These are phyloP conservation scores for Plectranthus barbatus DNA, from an alignment of 257 asterid species.

Conservation along the genomic window DNA sequence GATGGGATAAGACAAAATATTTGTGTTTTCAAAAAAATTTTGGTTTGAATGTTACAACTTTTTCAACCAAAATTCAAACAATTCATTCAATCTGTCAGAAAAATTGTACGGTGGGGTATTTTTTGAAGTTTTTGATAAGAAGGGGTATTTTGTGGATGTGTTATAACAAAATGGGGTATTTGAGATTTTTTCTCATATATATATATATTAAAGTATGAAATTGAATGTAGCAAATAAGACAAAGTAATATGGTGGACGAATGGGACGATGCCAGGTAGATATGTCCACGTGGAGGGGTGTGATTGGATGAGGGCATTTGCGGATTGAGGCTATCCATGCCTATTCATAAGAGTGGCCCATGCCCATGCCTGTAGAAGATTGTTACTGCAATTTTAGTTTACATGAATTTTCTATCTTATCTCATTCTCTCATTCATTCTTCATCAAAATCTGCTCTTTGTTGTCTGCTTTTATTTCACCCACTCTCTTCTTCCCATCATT, in stretches of 20 bases:
- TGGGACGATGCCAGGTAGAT: slow-evolving; percentile 34
- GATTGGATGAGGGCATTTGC: slow-evolving; percentile 35
- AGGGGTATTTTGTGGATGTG: too few relatives aligned
- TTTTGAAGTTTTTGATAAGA: too few relatives aligned
- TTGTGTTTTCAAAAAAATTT: too few relatives aligned
- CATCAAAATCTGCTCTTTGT: slow-evolving; percentile 28
- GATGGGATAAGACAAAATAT: too few relatives aligned
- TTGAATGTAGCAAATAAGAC: slow-evolving; percentile 39
- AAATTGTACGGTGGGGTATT: too few relatives aligned
- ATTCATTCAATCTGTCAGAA: too few relatives aligned
- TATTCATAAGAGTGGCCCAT: slow-evolving; percentile 27
- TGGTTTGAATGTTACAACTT: too few relatives aligned
- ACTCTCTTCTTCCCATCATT: neutral
- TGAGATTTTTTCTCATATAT: too few relatives aligned
- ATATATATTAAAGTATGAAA: neutral
- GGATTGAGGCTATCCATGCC: slow-evolving; percentile 48
- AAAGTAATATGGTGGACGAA: slow-evolving; percentile 33
- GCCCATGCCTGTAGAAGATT: slow-evolving; percentile 19
- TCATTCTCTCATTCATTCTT: slow-evolving; percentile 29
- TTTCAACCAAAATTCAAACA: too few relatives aligned
- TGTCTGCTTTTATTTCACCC: slow-evolving; percentile 33
- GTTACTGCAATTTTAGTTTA: slow-evolving; percentile 10
- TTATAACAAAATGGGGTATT: too few relatives aligned
- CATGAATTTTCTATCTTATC: slow-evolving; percentile 20
- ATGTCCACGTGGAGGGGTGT: slow-evolving; percentile 25